Evolutionary conservation across 805 yeast species (phyloP).

Genomic region (Kluyveromyces wickerhamii): DNA sequence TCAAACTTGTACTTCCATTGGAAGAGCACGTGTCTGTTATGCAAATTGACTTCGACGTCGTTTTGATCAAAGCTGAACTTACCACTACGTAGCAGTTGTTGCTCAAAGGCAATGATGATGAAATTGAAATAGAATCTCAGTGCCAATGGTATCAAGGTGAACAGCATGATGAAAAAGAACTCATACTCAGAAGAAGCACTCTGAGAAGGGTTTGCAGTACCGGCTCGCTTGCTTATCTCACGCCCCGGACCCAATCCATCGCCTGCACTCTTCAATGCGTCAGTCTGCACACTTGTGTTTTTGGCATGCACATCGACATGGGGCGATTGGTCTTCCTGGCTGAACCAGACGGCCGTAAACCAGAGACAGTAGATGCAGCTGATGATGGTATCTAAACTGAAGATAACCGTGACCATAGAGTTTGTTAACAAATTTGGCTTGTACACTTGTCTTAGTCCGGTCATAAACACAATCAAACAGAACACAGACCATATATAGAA

Average conservation of each 20-base stretch:
- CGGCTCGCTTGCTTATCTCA: slow-evolving; percentile 10
- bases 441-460: slow-evolving; percentile 46
- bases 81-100: slow-evolving; percentile 43
- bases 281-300: slow-evolving; percentile 8
- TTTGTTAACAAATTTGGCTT: slow-evolving; percentile 51
- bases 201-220: slow-evolving; percentile 34
- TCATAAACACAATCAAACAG: slow-evolving; percentile 55
- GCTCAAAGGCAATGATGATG: slow-evolving; percentile 51
- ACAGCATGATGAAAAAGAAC: slow-evolving; percentile 46
- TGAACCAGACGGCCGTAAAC: slow-evolving; percentile 73
- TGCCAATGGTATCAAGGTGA: slow-evolving; percentile 40
- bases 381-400: slow-evolving; percentile 56
- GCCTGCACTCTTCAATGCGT: slow-evolving; percentile 11
- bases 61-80: slow-evolving; percentile 33
- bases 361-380: slow-evolving; percentile 64
- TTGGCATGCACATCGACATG: not conserved
- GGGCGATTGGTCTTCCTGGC: slow-evolving; percentile 32
- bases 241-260: slow-evolving; percentile 6
- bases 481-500: slow-evolving; percentile 59
- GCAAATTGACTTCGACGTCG: slow-evolving; percentile 32
- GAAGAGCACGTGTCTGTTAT: slow-evolving; percentile 23
- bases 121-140: slow-evolving; percentile 54
- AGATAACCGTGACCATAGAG: slow-evolving; percentile 56
- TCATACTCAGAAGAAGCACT: slow-evolving; percentile 58
- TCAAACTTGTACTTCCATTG: slow-evolving; percentile 28